Evolutionary conservation across 2,329 filamentous ascomycete genomes (phyloP), one percentile per base, ranked within the genome.

Genomic region (Xylaria digitata): DNA sequence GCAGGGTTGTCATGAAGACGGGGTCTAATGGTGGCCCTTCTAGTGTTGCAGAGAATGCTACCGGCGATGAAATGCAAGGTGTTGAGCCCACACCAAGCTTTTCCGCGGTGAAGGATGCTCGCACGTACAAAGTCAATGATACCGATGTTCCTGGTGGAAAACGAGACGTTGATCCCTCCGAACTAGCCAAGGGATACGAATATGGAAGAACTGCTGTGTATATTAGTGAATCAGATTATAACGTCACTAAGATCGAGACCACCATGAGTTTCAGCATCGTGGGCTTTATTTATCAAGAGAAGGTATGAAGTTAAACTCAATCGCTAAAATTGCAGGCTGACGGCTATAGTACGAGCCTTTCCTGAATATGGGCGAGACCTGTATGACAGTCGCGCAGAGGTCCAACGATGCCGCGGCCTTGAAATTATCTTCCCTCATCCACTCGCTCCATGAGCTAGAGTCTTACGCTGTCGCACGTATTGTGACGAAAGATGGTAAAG

Each of bases 121-220:
- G 92, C 48, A 88, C 88, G 1, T 99, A 98, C 79, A 90, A 91
- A 74, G 87, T 98, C 66, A 87, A 90, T 43, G 92, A 97, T 68
- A 86, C 90, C 5, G 83, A 86, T 45, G 89, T 89, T 0, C 89
- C 91, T 0, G 93, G 92, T 17, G 92, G 92, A 13, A 97, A 95
- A 80, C 86, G 85, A 61, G 93, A 97, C 60, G 89, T 99, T 30
- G 88, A 92, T 32, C 89, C 89, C 65, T 94, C 97, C 15, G 88
- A 93, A 17, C 84, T 99, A 43, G 93, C 93, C n/a, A 97, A 94
- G 77, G 96, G 96, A 0, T 99, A 95, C 75, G 90, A 93, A 75
- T 99, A 99, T 77, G 96, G 96, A 52, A 87, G 94, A 63, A 97
- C 95, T 0, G 93, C 92, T 2, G 95, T 99, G 1, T 90, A 92